Base-by-base conservation (phyloP, 129 eudicot genomes). In the Logfia minima region DNA sequence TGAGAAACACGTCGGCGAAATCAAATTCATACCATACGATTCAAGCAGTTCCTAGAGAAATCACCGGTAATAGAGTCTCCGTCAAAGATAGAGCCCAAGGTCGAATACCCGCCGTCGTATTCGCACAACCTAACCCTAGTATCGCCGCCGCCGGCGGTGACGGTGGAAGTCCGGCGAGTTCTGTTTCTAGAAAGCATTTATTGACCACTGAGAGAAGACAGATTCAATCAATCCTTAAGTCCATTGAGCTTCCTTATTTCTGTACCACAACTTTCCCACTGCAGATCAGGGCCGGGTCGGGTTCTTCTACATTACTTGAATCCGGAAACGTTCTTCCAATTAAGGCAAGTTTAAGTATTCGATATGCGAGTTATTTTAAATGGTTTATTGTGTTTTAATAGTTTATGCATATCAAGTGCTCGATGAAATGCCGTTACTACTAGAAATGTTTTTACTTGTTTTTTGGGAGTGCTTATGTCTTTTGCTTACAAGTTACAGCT, bases 201-300 rank as follows among this genome's bases (percentile, higher is more conserved):
- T 37, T 94, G 4, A 87, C 99, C 14, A 82, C 99, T 6, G 99
- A 94, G 63, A 80, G 80, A 60, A 88, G 65, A 70, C 99, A 94
- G 87, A 91, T 94, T 85, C 92, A 86, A 79, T 75, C 92, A 2
- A 85, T 95, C 32, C 83, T 95, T 13, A 78, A 89, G 6, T 64
- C 90, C 4, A 73, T 95, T 18, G 80, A 90, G 32, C 86, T 88
- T 22, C 87, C 87, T 0, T 87, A 55, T 72, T 91, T 95, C 71
- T 91, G 96, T 72, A 89, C 97, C 58, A 95, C 97, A 24, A 88
- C 89, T 13, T 95, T 95, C 53, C 87, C 91, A 0, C 82, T 95
- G 5, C 92, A 91, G 85, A 87, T 95, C 79, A 81, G 97, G 69
- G 97, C 99, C 78, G 97, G 97, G 23, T 87, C 99, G 66, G 99